A percentile compares a stretch with the other conserved stretches of the same genome.
These are phyloP conservation scores for Cordyceps pruinosa DNA, from an alignment of 2,329 filamentous ascomycete genomes.

Conservation along the genomic window DNA sequence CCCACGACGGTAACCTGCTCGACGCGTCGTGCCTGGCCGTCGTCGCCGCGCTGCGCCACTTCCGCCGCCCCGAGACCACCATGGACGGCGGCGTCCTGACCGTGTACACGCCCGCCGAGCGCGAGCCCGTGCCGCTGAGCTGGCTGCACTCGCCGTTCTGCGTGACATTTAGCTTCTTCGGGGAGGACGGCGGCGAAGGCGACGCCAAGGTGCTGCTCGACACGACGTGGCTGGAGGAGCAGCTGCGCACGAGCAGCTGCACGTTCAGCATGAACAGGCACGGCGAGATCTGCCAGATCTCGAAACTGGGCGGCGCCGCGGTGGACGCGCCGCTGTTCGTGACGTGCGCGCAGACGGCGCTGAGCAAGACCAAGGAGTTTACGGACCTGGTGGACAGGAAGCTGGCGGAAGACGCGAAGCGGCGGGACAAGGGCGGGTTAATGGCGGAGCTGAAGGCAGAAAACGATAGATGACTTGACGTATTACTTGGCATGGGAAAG, in stretches of 20 bases:
- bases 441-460: conserved; percentile 74
- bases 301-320: conserved; percentile 79
- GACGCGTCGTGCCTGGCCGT: conserved; percentile 82
- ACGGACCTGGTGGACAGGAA: conserved; percentile 65
- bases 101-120: conserved; percentile 75
- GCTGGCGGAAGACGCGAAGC: conserved; percentile 70
- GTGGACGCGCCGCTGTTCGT: conserved; percentile 75
- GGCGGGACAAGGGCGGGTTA: conserved; percentile 70
- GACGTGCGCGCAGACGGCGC: conserved; percentile 65
- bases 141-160: conserved; percentile 91
- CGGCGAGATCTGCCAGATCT: conserved; percentile 84
- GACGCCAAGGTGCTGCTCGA: conserved; percentile 53
- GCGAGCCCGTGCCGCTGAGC: conserved; percentile 82
- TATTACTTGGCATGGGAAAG: not conserved
- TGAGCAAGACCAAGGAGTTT: conserved; percentile 75
- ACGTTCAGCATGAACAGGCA: conserved; percentile 83
- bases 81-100: conserved; percentile 80
- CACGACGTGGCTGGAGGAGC: conserved; percentile 67
- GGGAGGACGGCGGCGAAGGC: conserved; percentile 54
- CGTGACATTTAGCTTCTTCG: conserved; percentile 81
- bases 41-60: conserved; percentile 83
- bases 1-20: conserved; percentile 83
- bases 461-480: conserved; percentile 57
- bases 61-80: conserved; percentile 80
- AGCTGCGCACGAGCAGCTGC: conserved; percentile 64